A percentile compares a stretch with the other conserved stretches of the same genome.
Evolutionary conservation across 495 filamentous ascomycete genomes (phyloP).

Genomic region (Penicillium coprophilum): DNA sequence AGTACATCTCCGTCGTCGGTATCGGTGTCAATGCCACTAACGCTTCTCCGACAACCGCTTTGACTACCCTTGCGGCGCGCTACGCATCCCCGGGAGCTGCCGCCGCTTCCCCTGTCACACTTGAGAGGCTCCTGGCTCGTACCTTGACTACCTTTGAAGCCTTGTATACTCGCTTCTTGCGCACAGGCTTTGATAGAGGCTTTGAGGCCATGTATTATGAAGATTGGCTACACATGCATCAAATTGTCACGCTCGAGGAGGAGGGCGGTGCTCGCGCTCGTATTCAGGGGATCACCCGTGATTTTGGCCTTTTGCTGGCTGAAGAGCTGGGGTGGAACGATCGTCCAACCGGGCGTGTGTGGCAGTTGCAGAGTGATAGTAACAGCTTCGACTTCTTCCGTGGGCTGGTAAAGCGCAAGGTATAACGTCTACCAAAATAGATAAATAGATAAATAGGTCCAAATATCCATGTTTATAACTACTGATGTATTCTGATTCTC

Average conservation of each 20-base stretch:
- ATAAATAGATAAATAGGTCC: not conserved
- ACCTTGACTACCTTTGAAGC: conserved; percentile 78
- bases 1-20: conserved; percentile 85
- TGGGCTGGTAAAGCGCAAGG: conserved; percentile 81
- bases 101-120: conserved; percentile 53
- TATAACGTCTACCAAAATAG: conserved; percentile 29
- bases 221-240: conserved; percentile 86
- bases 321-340: conserved; percentile 78
- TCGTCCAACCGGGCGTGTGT: conserved; percentile 70
- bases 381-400: conserved; percentile 99
- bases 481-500: not conserved
- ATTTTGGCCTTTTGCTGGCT: conserved; percentile 81
- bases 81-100: conserved; percentile 29
- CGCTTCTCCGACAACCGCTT: conserved; percentile 78
- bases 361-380: conserved; percentile 88
- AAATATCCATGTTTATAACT: not conserved
- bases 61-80: conserved; percentile 64
- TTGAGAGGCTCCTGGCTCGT: conserved; percentile 81
- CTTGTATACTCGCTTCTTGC: conserved; percentile 71
- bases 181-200: conserved; percentile 65
- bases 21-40: conserved; percentile 91
- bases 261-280: conserved; percentile 74
- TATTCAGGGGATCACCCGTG: conserved; percentile 85
- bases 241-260: conserved; percentile 84
- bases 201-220: conserved; percentile 81